These are phyloP conservation scores for Pseudodiploospora longispora DNA, from an alignment of 2,329 filamentous ascomycete species.

Conservation along the genomic window DNA sequence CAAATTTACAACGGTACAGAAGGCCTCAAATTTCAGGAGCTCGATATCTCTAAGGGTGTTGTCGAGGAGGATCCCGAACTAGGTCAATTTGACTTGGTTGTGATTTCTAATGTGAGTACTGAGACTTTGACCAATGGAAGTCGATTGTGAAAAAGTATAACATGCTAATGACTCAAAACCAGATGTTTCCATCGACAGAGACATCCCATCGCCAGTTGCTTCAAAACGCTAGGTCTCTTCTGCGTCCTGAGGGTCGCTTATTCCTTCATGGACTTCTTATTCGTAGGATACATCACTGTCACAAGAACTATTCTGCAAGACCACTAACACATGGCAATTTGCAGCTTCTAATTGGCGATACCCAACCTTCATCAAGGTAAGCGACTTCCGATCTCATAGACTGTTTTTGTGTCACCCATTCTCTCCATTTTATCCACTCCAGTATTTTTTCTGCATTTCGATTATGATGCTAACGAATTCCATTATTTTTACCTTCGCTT, in stretches of 20 bases:
- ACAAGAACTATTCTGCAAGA: too few relatives aligned
- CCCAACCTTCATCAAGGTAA: too few relatives aligned
- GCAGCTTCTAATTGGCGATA: too few relatives aligned
- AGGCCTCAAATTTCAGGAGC: conserved; percentile 10
- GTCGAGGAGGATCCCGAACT: conserved; percentile 6
- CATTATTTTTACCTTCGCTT: conserved; percentile 1
- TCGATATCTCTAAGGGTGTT: conserved; percentile 17
- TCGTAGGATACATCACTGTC: not conserved
- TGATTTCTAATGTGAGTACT: conserved; percentile 3
- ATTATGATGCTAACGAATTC: too few relatives aligned
- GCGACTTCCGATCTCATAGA: too few relatives aligned
- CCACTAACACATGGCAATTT: too few relatives aligned
- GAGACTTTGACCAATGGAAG: too few relatives aligned
- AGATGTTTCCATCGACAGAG: not conserved
- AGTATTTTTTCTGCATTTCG: too few relatives aligned
- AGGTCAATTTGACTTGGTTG: conserved; percentile 5
- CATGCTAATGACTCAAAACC: conserved; percentile 4
- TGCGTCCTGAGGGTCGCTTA: conserved; percentile 1
- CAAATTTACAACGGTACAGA: conserved; percentile 10
- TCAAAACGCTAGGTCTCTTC: not conserved
- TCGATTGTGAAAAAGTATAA: not conserved
- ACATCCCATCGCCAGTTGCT: not conserved
- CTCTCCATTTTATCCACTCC: too few relatives aligned
- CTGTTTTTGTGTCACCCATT: too few relatives aligned
- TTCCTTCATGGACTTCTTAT: conserved; percentile 1